Evolutionary conservation across 805 yeast genomes (phyloP).

Genomic region (Pachysolen tannophilus): DNA sequence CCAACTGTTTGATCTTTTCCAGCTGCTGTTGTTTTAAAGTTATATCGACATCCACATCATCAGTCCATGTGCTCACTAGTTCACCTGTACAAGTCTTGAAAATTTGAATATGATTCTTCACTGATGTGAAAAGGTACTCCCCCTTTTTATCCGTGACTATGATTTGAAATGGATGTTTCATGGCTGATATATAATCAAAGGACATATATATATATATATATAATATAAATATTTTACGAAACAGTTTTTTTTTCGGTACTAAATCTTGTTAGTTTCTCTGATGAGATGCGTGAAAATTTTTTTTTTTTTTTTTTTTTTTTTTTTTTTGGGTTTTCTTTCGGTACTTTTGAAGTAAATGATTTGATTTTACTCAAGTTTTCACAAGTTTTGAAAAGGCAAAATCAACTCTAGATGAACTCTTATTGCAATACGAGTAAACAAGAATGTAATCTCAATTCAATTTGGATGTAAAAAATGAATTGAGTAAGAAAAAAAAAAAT

Average conservation of each 20-base stretch:
- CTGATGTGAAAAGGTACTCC: constrained; percentile 42
- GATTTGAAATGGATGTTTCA: constrained; percentile 71
- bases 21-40: constrained; percentile 40
- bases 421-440: too few relatives aligned
- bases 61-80: constrained; percentile 55
- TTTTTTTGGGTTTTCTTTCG: too few relatives aligned
- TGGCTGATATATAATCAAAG: too few relatives aligned
- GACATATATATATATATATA: too few relatives aligned
- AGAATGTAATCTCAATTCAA: too few relatives aligned
- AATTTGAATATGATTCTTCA: constrained; percentile 51
- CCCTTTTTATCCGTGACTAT: constrained; percentile 37
- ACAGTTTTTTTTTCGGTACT: neutral
- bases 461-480: too few relatives aligned
- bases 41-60: constrained; percentile 40
- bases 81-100: constrained; percentile 32
- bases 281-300: neutral
- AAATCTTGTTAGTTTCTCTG: neutral
- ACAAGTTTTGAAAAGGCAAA: too few relatives aligned
- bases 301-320: too few relatives aligned
- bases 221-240: too few relatives aligned
- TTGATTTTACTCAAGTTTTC: too few relatives aligned
- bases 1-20: constrained; percentile 26
- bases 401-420: too few relatives aligned
- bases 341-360: too few relatives aligned
- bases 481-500: neutral